Conservation (phyloP, 2,329 filamentous ascomycete species). For the Cladosporium austrohemisphaericum region DNA sequence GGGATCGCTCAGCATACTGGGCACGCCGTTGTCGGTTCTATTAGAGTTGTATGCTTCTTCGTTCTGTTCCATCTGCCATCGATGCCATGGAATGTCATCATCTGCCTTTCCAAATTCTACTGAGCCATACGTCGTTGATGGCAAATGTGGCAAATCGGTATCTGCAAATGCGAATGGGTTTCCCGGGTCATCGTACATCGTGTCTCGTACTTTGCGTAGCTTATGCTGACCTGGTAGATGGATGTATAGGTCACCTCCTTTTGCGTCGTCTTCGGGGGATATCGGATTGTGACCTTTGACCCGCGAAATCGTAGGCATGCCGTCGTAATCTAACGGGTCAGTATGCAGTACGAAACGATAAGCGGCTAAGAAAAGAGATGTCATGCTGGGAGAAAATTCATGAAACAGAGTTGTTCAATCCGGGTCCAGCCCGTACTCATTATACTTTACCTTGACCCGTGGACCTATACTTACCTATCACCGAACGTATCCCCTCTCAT, state of each 20-base stretch:
- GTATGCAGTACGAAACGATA: no score
- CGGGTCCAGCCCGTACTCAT: background rate
- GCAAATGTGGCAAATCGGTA: background rate
- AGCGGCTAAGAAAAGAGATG: no score
- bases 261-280: slow-evolving; percentile 8
- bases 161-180: slow-evolving; percentile 3
- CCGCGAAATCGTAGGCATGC: background rate
- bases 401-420: background rate
- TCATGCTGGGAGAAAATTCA: background rate
- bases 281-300: slow-evolving; percentile 6
- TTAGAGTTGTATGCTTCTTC: background rate
- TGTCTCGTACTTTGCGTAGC: slow-evolving; percentile 8
- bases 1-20: slow-evolving; percentile 5
- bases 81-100: background rate
- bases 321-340: no score
- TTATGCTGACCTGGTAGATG: background rate
- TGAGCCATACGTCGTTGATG: background rate
- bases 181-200: slow-evolving; percentile 7
- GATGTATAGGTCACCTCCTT: slow-evolving; percentile 8
- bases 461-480: no score
- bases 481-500: no score
- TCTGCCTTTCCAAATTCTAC: background rate
- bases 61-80: background rate
- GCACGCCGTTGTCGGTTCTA: background rate
- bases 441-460: slow-evolving; percentile 2